Evolutionary conservation across 305 asterid species (phyloP).

Genomic region (Solanum hybrid): DNA sequence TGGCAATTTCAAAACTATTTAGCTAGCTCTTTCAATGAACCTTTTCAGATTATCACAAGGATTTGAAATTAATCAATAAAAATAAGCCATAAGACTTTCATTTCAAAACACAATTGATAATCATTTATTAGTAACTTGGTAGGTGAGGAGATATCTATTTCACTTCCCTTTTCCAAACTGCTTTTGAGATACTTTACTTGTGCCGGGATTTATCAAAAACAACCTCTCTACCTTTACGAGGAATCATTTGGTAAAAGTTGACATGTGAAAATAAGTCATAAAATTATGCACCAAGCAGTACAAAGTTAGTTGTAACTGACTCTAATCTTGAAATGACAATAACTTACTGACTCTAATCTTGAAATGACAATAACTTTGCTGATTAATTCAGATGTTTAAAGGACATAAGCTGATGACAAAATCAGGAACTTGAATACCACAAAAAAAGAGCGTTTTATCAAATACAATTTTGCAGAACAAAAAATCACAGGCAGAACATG

Average conservation of each 20-base stretch:
- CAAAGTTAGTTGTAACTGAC: not conserved
- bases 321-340: not conserved
- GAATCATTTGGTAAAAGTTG: not conserved
- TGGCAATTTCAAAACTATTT: not conserved
- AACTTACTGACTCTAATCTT: not conserved
- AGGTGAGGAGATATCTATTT: not conserved
- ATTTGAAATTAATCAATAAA: not conserved
- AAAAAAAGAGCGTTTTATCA: not conserved
- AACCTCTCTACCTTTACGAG: not conserved
- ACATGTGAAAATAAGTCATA: not conserved
- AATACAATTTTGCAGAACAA: not conserved
- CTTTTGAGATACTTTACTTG: not conserved
- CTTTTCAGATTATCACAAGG: not conserved
- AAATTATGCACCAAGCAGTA: not conserved
- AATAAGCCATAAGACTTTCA: not conserved
- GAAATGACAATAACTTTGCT: not conserved
- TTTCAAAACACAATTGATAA: not conserved
- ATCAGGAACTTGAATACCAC: not conserved
- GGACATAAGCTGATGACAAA: not conserved
- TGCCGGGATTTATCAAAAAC: too few relatives aligned
- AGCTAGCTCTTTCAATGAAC: not conserved
- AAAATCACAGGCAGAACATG: slow-evolving; percentile 49
- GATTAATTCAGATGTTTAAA: not conserved
- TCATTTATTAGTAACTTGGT: not conserved
- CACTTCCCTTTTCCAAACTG: not conserved